Percentiles rank a stretch among this genome's conserved stretches.
Conservation (phyloP, 1,139 yeast genomes). For the Nakaseomyces delphensis region DNA sequence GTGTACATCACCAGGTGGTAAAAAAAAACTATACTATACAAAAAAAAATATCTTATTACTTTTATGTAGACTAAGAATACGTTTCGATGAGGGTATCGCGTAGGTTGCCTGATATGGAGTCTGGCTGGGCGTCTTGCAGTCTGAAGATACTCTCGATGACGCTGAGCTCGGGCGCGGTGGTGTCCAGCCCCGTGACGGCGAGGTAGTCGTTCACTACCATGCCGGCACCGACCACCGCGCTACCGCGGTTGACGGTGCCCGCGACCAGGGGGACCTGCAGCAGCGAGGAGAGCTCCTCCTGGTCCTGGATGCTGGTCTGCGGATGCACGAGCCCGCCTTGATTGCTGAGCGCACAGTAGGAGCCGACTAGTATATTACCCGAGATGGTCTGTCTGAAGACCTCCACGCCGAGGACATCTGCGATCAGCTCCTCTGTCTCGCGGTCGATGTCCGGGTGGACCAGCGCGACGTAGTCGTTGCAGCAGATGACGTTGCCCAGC, state of each 20-base stretch:
- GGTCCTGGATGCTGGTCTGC: slow-evolving; percentile 93
- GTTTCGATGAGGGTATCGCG: slow-evolving; percentile 90
- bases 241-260: slow-evolving; percentile 97
- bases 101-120: slow-evolving; percentile 69
- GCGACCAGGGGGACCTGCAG: slow-evolving; percentile 97
- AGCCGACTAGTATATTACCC: slow-evolving; percentile 94
- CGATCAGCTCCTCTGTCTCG: slow-evolving; percentile 96
- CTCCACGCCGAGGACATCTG: slow-evolving; percentile 98
- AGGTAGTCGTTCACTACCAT: slow-evolving; percentile 98
- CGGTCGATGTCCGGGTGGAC: slow-evolving; percentile 99
- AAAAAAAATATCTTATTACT: background rate
- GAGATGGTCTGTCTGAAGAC: slow-evolving; percentile 99
- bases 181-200: slow-evolving; percentile 93
- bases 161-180: slow-evolving; percentile 96
- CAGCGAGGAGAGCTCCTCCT: slow-evolving; percentile 91
- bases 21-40: too few species aligned
- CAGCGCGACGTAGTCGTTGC: slow-evolving; percentile 97
- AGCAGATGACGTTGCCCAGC: slow-evolving; percentile 93
- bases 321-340: slow-evolving; percentile 99
- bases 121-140: slow-evolving; percentile 82
- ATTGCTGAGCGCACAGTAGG: slow-evolving; percentile 88
- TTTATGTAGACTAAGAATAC: slow-evolving; percentile 40
- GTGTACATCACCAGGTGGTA: too few species aligned
- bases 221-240: slow-evolving; percentile 96
- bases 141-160: slow-evolving; percentile 95